phyloP scores from a whole-genome alignment of 2,329 filamentous ascomycete genomes.

The Neocucurbitaria cava region DNA sequence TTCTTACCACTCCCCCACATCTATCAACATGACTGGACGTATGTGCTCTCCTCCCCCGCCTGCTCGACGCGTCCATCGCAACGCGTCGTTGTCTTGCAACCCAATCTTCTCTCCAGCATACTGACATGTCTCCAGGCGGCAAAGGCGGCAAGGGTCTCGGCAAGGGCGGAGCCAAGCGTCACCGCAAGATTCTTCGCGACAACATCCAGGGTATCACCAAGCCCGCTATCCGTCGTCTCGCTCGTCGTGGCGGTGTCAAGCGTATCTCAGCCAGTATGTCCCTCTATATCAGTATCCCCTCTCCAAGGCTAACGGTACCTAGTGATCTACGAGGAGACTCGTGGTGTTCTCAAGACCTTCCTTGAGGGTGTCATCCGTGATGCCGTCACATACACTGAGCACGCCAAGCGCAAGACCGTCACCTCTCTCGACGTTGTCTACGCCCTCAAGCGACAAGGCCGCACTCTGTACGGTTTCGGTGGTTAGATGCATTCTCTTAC shows the following conservation, averaged over 20 bases:
- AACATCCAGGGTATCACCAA: slow-evolving; percentile 64
- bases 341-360: slow-evolving; percentile 79
- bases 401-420: slow-evolving; percentile 83
- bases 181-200: slow-evolving; percentile 63
- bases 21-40: slow-evolving; percentile 54
- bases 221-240: slow-evolving; percentile 62
- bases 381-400: slow-evolving; percentile 79
- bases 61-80: slow-evolving; percentile 24
- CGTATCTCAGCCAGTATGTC: slow-evolving; percentile 59
- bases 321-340: slow-evolving; percentile 83
- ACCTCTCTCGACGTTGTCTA: slow-evolving; percentile 72
- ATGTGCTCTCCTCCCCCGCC: slow-evolving; percentile 38
- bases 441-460: slow-evolving; percentile 69
- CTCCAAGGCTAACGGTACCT: slow-evolving; percentile 32
- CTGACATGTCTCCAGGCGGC: slow-evolving; percentile 54
- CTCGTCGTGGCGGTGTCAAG: slow-evolving; percentile 62
- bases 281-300: neutral
- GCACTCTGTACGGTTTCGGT: slow-evolving; percentile 86
- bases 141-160: slow-evolving; percentile 64
- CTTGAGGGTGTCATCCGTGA: slow-evolving; percentile 79
- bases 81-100: slow-evolving; percentile 21
- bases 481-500: slow-evolving; percentile 65
- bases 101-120: slow-evolving; percentile 28
- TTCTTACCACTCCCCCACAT: slow-evolving; percentile 29
- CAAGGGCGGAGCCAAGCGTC: slow-evolving; percentile 63